Conservation (phyloP, 2,329 filamentous ascomycete species). For the Diaporthe sp. region DNA sequence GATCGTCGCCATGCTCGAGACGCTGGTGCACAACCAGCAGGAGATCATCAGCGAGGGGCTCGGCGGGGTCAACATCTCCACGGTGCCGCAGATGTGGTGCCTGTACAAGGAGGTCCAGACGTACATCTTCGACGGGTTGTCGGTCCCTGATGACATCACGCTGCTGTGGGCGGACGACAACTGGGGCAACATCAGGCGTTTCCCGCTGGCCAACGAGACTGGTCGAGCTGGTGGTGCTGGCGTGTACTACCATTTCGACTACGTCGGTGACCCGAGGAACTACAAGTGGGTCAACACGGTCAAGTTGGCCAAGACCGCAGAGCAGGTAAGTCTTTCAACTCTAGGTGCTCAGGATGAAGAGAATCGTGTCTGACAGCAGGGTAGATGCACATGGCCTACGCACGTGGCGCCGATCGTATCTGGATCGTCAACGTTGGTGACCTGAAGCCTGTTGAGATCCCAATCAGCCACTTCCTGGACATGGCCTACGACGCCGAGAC, state of each 20-base stretch:
- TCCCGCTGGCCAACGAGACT: constrained; percentile 72
- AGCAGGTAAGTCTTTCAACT: constrained; percentile 56
- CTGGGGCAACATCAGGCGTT: constrained; percentile 73
- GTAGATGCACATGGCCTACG: constrained; percentile 72
- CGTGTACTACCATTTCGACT: constrained; percentile 74
- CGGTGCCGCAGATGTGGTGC: constrained; percentile 79
- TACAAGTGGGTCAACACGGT: constrained; percentile 76
- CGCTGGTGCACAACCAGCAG: constrained; percentile 72
- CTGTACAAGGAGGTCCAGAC: constrained; percentile 82
- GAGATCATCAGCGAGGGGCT: constrained; percentile 70
- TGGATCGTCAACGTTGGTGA: constrained; percentile 79
- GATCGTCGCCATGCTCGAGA: constrained; percentile 71
- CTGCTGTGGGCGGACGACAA: constrained; percentile 80
- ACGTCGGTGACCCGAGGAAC: constrained; percentile 61
- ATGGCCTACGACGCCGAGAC: constrained; percentile 74
- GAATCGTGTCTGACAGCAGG: not conserved
- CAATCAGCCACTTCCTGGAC: constrained; percentile 77
- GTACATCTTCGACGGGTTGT: constrained; percentile 75
- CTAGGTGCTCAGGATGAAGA: no score
- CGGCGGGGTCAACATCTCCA: constrained; percentile 60
- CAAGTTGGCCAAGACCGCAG: constrained; percentile 71
- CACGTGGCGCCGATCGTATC: constrained; percentile 70
- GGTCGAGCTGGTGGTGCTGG: constrained; percentile 73
- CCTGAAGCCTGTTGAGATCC: constrained; percentile 74
- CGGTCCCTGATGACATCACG: constrained; percentile 75